Base-by-base conservation (phyloP, 768 basidiomycete species). In the Hebeloma cylindrosporum region DNA sequence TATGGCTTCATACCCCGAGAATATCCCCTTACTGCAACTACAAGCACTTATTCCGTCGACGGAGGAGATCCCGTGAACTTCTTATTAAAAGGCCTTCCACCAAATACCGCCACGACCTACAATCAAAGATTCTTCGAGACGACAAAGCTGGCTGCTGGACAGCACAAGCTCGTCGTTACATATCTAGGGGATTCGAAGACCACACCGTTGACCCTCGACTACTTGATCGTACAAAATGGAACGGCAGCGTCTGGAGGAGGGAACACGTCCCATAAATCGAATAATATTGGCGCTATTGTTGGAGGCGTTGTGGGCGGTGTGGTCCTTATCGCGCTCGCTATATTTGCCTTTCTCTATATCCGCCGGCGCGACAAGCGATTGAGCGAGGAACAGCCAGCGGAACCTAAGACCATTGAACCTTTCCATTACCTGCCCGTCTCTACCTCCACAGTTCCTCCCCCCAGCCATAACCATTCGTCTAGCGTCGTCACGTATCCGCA, bases 41-140 rank as follows among this genome's bases (percentile, higher is more conserved):
- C 55, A 18, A 57, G 34, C 2, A 51, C 46, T 27, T 62, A 55
- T 32, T 42, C 51, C 37, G 41, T 66, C 5, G 65, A 66, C 22
- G 54, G 45, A 0, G 45, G 45, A 23, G 29, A 41, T 5, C 48
- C 48, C 5, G 44, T 42, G 11, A 43, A 30, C 14, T 63, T 63
- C 36, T 30, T 55, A 4, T 40, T 63, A 9, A 45, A 46, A 35
- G 63, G 57, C 10, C 51, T 60, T 8, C 13, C 54, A 10, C 42
- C 25, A 0, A 10, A 33, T 7, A 25, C 43, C 0, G 20, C 32
- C 2, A 61, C 57, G 2, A 3, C 46, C 3, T 61, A 56, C 39
- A 57, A 61, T 39, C 57, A 62, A 50, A 46, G 53, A 20, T 54
- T 61, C 38, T 64, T 66, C 47, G 46, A 49, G 11, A 63, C 61